These are phyloP conservation scores for Saccharomyces paradoxus DNA, from an alignment of 805 yeast species.

Conservation along the genomic window DNA sequence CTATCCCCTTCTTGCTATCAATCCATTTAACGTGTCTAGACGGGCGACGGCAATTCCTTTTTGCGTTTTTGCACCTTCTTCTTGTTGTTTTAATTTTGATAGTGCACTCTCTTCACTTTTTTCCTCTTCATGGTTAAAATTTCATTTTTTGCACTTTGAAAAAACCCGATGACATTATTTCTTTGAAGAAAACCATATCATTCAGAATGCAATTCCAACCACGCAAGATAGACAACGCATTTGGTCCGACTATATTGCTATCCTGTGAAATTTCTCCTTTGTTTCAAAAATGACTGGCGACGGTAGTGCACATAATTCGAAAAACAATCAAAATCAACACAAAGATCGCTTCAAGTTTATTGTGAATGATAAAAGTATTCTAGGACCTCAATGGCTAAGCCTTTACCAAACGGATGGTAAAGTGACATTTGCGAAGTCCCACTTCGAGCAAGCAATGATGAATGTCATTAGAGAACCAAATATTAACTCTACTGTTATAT, in stretches of 20 bases:
- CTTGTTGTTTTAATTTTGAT: neutral
- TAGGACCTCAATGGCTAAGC: slow-evolving; percentile 25
- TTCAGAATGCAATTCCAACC: neutral
- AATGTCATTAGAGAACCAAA: slow-evolving; percentile 78
- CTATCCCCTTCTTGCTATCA: neutral
- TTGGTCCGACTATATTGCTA: neutral
- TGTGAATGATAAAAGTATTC: slow-evolving; percentile 14
- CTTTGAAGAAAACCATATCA: neutral
- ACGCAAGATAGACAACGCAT: neutral
- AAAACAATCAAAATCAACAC: neutral
- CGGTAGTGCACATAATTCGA: neutral
- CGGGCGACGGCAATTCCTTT: neutral
- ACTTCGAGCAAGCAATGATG: slow-evolving; percentile 69
- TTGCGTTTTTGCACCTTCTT: neutral
- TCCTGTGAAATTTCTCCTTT: neutral
- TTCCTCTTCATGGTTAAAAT: neutral
- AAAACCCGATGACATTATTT: neutral
- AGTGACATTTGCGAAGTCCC: slow-evolving; percentile 29
- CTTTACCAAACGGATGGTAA: slow-evolving; percentile 17
- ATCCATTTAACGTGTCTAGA: neutral
- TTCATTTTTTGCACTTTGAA: neutral
- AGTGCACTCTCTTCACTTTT: neutral
- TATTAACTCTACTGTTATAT: slow-evolving; percentile 82
- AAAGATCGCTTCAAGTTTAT: slow-evolving; percentile 16
- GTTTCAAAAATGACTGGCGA: neutral